A percentile compares a stretch with the other conserved stretches of the same genome.
These are phyloP conservation scores for Lecanicillium sp. DNA, from an alignment of 2,329 filamentous ascomycete species.

Conservation along the genomic window DNA sequence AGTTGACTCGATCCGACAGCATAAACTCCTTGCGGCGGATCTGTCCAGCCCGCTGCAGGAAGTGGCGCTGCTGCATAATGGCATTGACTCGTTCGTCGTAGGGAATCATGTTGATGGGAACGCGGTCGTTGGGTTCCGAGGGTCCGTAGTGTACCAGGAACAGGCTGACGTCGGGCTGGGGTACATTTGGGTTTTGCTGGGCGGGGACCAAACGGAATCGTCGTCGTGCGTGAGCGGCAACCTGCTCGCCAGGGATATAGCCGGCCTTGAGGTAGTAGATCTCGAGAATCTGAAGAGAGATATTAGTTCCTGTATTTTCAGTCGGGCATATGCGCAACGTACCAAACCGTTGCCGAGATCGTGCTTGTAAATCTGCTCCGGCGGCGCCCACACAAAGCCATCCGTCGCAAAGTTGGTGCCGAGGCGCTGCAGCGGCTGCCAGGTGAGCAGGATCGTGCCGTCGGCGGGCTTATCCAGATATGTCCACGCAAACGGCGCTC, in stretches of 20 bases:
- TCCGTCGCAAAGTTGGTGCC: slow-evolving; percentile 77
- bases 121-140: slow-evolving; percentile 63
- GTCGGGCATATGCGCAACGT: too few relatives aligned
- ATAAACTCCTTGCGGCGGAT: slow-evolving; percentile 90
- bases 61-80: slow-evolving; percentile 54
- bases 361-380: slow-evolving; percentile 69
- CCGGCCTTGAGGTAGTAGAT: slow-evolving; percentile 78
- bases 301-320: slow-evolving; percentile 2
- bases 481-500: slow-evolving; percentile 86
- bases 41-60: slow-evolving; percentile 67
- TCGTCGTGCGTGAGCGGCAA: slow-evolving; percentile 70
- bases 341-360: slow-evolving; percentile 58
- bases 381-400: slow-evolving; percentile 84
- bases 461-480: slow-evolving; percentile 78
- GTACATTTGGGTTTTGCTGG: slow-evolving; percentile 61
- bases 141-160: slow-evolving; percentile 90
- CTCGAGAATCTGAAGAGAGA: slow-evolving; percentile 65
- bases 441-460: slow-evolving; percentile 75
- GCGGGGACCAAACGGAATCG: slow-evolving; percentile 78
- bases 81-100: slow-evolving; percentile 53
- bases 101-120: slow-evolving; percentile 61
- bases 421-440: slow-evolving; percentile 72
- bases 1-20: slow-evolving; percentile 80
- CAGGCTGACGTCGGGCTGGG: slow-evolving; percentile 69
- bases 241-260: slow-evolving; percentile 66